Conservation (phyloP, 164 flowering plant species). For the Magnolia sinica region DNA sequence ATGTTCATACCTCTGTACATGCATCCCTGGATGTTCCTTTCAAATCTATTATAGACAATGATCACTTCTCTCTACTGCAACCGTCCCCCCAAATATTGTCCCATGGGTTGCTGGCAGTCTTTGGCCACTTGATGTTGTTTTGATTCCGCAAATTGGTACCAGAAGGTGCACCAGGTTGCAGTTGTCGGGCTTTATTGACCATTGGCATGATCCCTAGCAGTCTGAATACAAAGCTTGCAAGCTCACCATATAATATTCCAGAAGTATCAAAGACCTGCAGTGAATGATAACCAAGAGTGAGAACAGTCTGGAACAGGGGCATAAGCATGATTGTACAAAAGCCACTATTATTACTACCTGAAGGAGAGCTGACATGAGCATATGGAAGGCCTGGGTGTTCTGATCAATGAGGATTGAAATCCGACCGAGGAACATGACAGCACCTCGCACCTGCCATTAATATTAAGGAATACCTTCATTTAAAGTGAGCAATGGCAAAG, state of each 20-base stretch:
- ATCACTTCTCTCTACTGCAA: neutral
- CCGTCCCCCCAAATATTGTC: slow-evolving; percentile 63
- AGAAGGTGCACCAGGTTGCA: slow-evolving; percentile 45
- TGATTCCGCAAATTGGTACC: slow-evolving; percentile 38
- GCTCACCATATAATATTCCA: slow-evolving; percentile 83
- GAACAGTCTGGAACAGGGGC: neutral
- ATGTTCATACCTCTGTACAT: neutral
- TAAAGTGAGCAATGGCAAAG: neutral
- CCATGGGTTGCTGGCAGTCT: slow-evolving; percentile 59
- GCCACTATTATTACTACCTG: slow-evolving; percentile 46
- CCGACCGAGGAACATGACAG: slow-evolving; percentile 79
- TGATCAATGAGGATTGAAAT: slow-evolving; percentile 79
- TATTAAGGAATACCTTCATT: neutral
- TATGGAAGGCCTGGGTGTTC: slow-evolving; percentile 92
- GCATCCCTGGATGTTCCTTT: neutral
- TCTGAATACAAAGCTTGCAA: slow-evolving; percentile 89
- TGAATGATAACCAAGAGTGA: neutral
- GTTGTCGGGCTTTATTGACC: slow-evolving; percentile 45
- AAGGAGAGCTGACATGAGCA: slow-evolving; percentile 92
- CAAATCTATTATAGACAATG: neutral
- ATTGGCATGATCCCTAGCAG: slow-evolving; percentile 72
- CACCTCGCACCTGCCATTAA: slow-evolving; percentile 81
- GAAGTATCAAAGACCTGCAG: slow-evolving; percentile 86
- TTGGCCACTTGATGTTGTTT: slow-evolving; percentile 33
- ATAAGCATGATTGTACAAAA: neutral